These are phyloP conservation scores for Colletotrichum scovillei DNA, from an alignment of 2,329 filamentous ascomycete genomes.

Conservation along the genomic window DNA sequence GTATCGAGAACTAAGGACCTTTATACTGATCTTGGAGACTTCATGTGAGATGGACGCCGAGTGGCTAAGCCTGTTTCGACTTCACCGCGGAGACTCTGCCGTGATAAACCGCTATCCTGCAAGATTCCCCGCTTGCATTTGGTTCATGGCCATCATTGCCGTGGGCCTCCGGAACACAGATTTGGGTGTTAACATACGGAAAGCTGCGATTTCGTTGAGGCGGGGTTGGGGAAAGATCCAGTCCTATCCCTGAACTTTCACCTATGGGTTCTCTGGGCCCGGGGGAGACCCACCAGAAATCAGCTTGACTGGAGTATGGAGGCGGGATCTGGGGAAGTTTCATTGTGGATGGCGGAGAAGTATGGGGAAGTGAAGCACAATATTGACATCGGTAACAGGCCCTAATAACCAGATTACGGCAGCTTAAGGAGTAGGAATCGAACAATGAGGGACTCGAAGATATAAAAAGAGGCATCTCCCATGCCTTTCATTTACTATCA, in stretches of 20 bases:
- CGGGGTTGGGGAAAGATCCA: too few relatives aligned
- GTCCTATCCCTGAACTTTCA: too few relatives aligned
- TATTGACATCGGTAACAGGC: too few relatives aligned
- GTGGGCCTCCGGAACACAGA: too few relatives aligned
- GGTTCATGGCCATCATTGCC: too few relatives aligned
- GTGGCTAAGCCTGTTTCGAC: neutral
- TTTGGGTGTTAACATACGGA: too few relatives aligned
- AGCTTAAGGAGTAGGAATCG: too few relatives aligned
- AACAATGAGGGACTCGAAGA: neutral
- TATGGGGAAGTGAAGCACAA: slow-evolving; percentile 2
- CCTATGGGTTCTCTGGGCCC: neutral
- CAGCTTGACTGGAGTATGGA: neutral
- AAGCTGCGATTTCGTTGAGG: too few relatives aligned
- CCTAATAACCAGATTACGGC: too few relatives aligned
- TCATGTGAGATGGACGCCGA: neutral
- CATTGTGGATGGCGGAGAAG: neutral
- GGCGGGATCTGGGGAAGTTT: slow-evolving; percentile 28
- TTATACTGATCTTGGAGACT: neutral
- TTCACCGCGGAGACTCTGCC: neutral
- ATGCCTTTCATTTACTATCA: neutral
- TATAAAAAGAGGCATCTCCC: neutral
- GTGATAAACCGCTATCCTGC: neutral
- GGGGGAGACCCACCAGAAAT: neutral
- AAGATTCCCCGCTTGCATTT: too few relatives aligned
- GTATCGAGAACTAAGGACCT: neutral